Base-by-base conservation (phyloP, 2,329 filamentous ascomycete species). In the Calonectria montana region DNA sequence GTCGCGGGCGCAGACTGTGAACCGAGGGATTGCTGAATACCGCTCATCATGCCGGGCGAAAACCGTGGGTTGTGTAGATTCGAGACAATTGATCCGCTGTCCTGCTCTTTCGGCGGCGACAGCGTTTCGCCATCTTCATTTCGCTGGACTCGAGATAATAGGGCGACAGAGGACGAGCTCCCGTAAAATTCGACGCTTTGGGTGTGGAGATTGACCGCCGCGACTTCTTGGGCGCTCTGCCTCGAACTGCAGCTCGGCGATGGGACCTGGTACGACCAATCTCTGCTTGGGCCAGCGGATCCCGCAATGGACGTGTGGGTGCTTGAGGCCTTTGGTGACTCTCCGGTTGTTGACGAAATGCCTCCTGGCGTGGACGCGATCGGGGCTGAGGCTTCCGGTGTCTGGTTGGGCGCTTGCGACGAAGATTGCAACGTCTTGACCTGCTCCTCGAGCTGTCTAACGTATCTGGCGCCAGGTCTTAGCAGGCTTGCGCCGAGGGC, bases 171-270 rank as follows among this genome's bases (percentile, higher is more conserved):
- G 0, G 69, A 72, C 1, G 86, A 85, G 70, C 83, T 86, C 4
- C 86, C 86, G 70, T 88, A 86, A 43, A 86, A 88, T 72, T 88
- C 86, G 37, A 86, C 82, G 65, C 82, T 84, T 31, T 83, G 83
- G 0, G 86, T 88, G 53, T 87, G 85, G 13, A 80, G 80, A 69
- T 87, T 87, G 43, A 87, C 79, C 31, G 85, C 85, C 4, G 81
- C 83, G 47, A 87, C 81, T 65, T 87, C 85, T 25, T 85, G 76
- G 16, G 81, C 61, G 74, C 81, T 65, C 29, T 70, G 62, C 13
- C 57, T 61, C 3, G 68, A 70, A 57, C 62, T 70, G 53, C 53
- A 62, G 18, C 63, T 66, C 18, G 68, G 68, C 10, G 68, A 70
- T 4, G 63, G 63, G n/a, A 45, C 55, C 13, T 45, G 55, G 21